Conservation (phyloP, 495 filamentous ascomycete species). For the Chlorociboria aeruginascens region DNA sequence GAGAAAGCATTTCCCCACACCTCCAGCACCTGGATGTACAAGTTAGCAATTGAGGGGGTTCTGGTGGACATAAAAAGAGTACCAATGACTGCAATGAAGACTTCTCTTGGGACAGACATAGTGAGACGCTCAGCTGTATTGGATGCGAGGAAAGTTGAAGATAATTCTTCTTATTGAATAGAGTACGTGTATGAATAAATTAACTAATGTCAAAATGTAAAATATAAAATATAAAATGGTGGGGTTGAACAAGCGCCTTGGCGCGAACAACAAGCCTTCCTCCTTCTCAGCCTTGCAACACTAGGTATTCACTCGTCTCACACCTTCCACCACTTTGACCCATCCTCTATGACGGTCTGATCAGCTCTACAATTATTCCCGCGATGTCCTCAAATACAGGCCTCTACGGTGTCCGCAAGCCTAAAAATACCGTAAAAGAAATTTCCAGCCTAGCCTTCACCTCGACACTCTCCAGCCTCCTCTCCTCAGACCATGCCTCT, state of each 20-base stretch:
- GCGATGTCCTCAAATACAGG: slow-evolving; percentile 30
- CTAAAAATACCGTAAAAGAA: slow-evolving; percentile 45
- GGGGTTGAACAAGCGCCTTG: too few species aligned
- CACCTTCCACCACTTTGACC: neutral
- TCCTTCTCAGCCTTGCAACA: too few species aligned
- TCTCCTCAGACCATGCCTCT: slow-evolving; percentile 34
- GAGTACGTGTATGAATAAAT: too few species aligned
- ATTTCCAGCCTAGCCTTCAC: slow-evolving; percentile 67
- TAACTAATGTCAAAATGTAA: too few species aligned
- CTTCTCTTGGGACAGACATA: slow-evolving; percentile 22
- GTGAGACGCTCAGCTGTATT: neutral
- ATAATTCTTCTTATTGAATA: too few species aligned
- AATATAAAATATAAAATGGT: too few species aligned
- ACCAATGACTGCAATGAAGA: slow-evolving; percentile 35
- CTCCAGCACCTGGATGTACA: slow-evolving; percentile 59
- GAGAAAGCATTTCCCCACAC: slow-evolving; percentile 87
- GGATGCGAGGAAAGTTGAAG: too few species aligned
- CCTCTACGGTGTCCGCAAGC: slow-evolving; percentile 66
- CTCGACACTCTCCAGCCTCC: slow-evolving; percentile 62
- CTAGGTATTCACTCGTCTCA: neutral
- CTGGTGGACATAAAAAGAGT: neutral
- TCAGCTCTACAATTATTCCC: neutral
- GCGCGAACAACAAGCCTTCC: too few species aligned
- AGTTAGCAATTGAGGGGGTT: slow-evolving; percentile 4
- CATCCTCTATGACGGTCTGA: neutral